These are phyloP conservation scores for Sporothrix curviconia DNA, from an alignment of 2,329 filamentous ascomycete genomes.

Conservation along the genomic window DNA sequence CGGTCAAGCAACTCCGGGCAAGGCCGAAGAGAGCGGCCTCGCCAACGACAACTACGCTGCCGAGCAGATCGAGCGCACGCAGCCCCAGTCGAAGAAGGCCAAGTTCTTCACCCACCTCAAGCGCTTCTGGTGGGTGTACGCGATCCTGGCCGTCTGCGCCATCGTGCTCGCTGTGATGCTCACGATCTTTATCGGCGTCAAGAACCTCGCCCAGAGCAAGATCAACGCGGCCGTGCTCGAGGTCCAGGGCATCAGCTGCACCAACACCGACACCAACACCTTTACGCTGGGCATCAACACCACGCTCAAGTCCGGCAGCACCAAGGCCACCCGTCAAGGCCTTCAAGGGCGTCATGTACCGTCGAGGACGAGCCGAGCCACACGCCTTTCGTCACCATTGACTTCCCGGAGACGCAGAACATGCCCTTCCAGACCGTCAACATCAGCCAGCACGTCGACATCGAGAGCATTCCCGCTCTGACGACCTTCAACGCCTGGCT, in stretches of 20 bases:
- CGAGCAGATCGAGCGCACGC: neutral
- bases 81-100: neutral
- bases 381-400: slow-evolving; percentile 42
- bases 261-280: slow-evolving; percentile 37
- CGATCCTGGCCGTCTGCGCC: slow-evolving; percentile 44
- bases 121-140: slow-evolving; percentile 56
- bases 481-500: slow-evolving; percentile 50
- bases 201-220: slow-evolving; percentile 50
- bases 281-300: slow-evolving; percentile 51
- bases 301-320: slow-evolving; percentile 46
- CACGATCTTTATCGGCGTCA: slow-evolving; percentile 50
- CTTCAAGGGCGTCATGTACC: slow-evolving; percentile 49
- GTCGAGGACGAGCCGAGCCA: slow-evolving; percentile 43
- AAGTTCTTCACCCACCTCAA: slow-evolving; percentile 35
- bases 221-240: slow-evolving; percentile 47
- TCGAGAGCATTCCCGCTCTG: slow-evolving; percentile 43
- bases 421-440: slow-evolving; percentile 46
- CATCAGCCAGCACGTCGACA: slow-evolving; percentile 41
- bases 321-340: slow-evolving; percentile 45
- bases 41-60: neutral
- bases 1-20: neutral
- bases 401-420: slow-evolving; percentile 46
- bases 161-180: slow-evolving; percentile 50
- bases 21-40: neutral
- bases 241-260: slow-evolving; percentile 46